These are phyloP conservation scores for Aspergillus brasiliensis DNA, from an alignment of 2,329 filamentous ascomycete genomes.

Conservation along the genomic window DNA sequence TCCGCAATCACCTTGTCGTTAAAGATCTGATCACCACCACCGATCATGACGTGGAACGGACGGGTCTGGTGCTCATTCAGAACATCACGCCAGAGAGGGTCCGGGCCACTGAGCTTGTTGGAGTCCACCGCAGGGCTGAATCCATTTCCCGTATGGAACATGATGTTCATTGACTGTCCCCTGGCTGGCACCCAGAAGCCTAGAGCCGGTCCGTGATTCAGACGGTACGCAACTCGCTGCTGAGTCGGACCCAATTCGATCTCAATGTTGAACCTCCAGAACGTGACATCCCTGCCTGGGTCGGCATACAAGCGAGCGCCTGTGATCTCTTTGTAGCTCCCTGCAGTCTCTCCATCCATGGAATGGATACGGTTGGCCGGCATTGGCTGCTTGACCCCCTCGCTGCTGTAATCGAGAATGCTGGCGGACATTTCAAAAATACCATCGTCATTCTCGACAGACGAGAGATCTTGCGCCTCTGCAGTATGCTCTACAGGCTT, in stretches of 20 bases:
- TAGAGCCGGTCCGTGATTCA: conserved; percentile 85
- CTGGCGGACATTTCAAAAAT: conserved; percentile 71
- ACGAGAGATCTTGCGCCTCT: conserved; percentile 75
- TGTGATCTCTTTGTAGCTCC: conserved; percentile 79
- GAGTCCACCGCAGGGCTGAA: conserved; percentile 81
- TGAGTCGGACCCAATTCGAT: conserved; percentile 78
- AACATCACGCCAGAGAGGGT: conserved; percentile 96
- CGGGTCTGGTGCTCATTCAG: conserved; percentile 86
- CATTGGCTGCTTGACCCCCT: conserved; percentile 43
- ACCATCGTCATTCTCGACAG: conserved; percentile 76
- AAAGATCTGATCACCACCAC: conserved; percentile 95
- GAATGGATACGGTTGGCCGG: conserved; percentile 50
- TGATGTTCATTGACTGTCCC: conserved; percentile 91
- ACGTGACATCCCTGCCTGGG: conserved; percentile 81
- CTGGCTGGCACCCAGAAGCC: conserved; percentile 92
- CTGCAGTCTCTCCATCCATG: conserved; percentile 75
- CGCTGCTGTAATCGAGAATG: conserved; percentile 44
- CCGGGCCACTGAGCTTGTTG: conserved; percentile 82
- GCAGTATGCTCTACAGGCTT: conserved; percentile 84
- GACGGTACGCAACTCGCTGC: conserved; percentile 88
- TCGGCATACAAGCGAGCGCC: conserved; percentile 83
- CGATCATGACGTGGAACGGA: conserved; percentile 98
- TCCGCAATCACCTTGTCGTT: conserved; percentile 82
- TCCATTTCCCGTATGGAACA: conserved; percentile 98
- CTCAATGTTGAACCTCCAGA: conserved; percentile 96